phyloP scores from a whole-genome alignment of 164 flowering plant genomes.

The Amborella trichopoda region DNA sequence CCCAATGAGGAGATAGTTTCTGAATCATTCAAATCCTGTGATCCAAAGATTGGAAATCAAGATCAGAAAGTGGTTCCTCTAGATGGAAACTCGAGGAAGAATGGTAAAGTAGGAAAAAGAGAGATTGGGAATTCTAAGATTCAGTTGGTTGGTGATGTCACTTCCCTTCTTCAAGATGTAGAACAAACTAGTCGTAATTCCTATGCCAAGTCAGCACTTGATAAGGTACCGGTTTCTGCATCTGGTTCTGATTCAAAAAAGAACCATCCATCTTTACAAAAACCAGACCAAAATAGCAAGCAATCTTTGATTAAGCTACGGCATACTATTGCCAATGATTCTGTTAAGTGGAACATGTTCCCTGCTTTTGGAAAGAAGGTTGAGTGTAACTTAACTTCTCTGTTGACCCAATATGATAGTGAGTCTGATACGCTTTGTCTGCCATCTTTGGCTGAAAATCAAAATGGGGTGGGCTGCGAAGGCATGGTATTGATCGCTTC shows the following conservation, averaged over 20 bases:
- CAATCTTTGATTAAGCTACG: conserved; percentile 35
- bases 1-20: conserved; percentile 20
- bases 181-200: conserved; percentile 27
- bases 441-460: conserved; percentile 47
- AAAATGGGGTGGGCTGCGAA: conserved; percentile 61
- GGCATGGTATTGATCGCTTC: conserved; percentile 95
- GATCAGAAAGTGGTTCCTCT: conserved; percentile 14
- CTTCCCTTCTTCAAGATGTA: conserved; percentile 44
- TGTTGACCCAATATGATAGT: conserved; percentile 60
- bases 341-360: conserved; percentile 38
- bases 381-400: conserved; percentile 38
- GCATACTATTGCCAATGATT: conserved; percentile 32
- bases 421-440: conserved; percentile 65
- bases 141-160: conserved; percentile 55
- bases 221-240: conserved; percentile 12
- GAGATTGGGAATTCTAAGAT: conserved; percentile 19
- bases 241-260: conserved; percentile 3
- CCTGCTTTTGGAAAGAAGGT: conserved; percentile 43
- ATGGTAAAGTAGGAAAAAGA: conserved; percentile 28
- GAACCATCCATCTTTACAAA: conserved; percentile 17
- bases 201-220: conserved; percentile 14
- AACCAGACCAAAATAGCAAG: conserved; percentile 9
- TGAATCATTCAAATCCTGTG: conserved; percentile 11
- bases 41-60: conserved; percentile 16
- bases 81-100: conserved; percentile 18